Conservation (phyloP, 2,329 filamentous ascomycete species). For the Fusarium coffeatum region DNA sequence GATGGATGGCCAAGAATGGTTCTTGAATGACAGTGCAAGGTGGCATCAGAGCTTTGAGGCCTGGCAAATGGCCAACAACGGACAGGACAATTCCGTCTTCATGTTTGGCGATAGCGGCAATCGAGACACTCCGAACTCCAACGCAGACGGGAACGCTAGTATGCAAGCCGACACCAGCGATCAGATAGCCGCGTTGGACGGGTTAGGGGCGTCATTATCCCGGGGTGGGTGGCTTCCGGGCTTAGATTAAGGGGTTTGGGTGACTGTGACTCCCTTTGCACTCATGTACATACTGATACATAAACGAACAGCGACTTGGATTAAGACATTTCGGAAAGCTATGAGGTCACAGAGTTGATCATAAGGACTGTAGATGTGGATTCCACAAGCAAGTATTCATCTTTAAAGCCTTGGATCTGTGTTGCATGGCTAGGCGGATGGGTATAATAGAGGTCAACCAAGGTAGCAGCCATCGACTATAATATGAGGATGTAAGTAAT, state of each 20-base stretch:
- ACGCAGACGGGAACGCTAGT: slow-evolving; percentile 26
- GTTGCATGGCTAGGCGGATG: background rate
- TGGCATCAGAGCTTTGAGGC: slow-evolving; percentile 69
- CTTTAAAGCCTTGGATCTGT: background rate
- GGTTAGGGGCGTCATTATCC: slow-evolving; percentile 49
- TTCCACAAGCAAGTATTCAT: slow-evolving; percentile 3
- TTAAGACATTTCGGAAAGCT: background rate
- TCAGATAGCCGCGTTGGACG: slow-evolving; percentile 47
- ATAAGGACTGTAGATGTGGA: background rate
- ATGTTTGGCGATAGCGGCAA: slow-evolving; percentile 45
- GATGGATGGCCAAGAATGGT: slow-evolving; percentile 67
- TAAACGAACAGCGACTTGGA: background rate
- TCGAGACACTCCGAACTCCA: slow-evolving; percentile 36
- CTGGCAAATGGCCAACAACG: slow-evolving; percentile 58
- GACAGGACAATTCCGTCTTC: slow-evolving; percentile 46
- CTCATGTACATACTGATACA: slow-evolving; percentile 5
- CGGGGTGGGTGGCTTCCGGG: slow-evolving; percentile 52
- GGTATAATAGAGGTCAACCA: background rate
- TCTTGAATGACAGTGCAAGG: slow-evolving; percentile 66
- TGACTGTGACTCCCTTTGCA: background rate
- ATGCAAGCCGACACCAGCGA: slow-evolving; percentile 41
- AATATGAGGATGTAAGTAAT: slow-evolving; percentile 5
- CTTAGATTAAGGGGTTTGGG: slow-evolving; percentile 47
- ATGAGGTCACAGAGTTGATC: slow-evolving; percentile 3
- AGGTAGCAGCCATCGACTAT: background rate